These are phyloP conservation scores for Cryphonectria radicalis DNA, from an alignment of 2,329 filamentous ascomycete genomes.

Conservation along the genomic window DNA sequence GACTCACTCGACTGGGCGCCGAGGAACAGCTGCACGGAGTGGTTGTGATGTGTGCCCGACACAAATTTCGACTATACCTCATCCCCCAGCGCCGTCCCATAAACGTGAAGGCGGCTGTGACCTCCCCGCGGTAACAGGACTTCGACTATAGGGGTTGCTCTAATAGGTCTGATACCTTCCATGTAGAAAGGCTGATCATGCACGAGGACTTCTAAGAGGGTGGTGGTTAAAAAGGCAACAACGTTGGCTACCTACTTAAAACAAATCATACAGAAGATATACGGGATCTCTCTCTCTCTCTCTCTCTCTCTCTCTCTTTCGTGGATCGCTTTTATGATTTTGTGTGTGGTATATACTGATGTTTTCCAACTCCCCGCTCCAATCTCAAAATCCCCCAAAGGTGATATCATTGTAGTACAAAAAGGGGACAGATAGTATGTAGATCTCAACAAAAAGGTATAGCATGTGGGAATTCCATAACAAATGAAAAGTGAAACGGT, in stretches of 20 bases:
- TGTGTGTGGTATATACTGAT: slow-evolving; percentile 1
- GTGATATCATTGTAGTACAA: background rate
- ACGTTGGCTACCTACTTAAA: background rate
- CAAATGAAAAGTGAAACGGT: background rate
- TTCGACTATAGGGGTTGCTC: background rate
- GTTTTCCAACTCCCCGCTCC: background rate
- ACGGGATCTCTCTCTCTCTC: background rate
- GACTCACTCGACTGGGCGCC: background rate
- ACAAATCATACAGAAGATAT: background rate
- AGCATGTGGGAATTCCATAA: background rate
- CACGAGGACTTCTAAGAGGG: background rate
- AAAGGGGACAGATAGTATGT: background rate
- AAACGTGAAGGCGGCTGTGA: background rate
- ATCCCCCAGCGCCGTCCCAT: background rate
- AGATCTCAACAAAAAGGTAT: background rate
- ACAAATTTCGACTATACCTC: background rate
- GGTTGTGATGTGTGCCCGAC: no score
- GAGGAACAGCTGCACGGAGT: no score
- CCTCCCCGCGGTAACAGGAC: background rate
- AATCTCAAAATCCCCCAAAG: background rate
- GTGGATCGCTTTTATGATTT: background rate
- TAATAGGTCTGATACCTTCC: background rate
- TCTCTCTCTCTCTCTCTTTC: no score
- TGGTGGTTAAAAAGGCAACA: background rate
- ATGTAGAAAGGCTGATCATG: background rate